Base-by-base conservation (phyloP, 768 basidiomycete species). In the Termitomyces sp. region DNA sequence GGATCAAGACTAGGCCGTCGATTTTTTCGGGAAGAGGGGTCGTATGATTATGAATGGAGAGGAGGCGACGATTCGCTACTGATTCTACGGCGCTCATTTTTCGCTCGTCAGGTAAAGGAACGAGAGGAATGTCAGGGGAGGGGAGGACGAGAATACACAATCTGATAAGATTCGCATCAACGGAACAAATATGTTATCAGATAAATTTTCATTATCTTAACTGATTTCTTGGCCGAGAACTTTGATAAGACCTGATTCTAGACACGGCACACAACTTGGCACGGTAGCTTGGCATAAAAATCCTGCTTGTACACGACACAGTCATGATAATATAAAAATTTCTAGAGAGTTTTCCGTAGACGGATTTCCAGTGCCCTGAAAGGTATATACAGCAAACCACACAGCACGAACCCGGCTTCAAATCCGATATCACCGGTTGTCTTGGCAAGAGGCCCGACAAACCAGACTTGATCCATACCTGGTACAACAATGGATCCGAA, bases 371-470 rank as follows among this genome's bases (percentile, higher is more conserved):
- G 43, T 58, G 64, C 73, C 54, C 88, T 71, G 34, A 88, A 72
- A 2, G 79, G 80, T 5, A 82, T 17, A 64, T 89, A 90, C 38
- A 84, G 67, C 10, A 87, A 35, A 10, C 64, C 74, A 7, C 81
- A 77, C 2, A 79, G 65, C 1, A 69, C 74, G 61, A 89, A 84
- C 2, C 87, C 85, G 24, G 88, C 67, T 67, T 90, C 88, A 58
- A 92, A 89, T n/a, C 88, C 90, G 54, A 93, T 84, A 69, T 93
- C 90, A 1, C 90, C 90, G 17, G 87, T 77, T 8, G 58, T 73
- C 58, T 71, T 64, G 10, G 84, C 90, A 44, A 92, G 84, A 7
- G 89, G 89, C 1, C 90, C 90, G 0, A 75, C 72, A 62, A 81
- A 92, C 88, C 87, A 92, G 26, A 79, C 81, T 67, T 92, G 88